These are phyloP conservation scores for Neolentinus lepideus DNA, from an alignment of 1,284 basidiomycete species.

Conservation along the genomic window DNA sequence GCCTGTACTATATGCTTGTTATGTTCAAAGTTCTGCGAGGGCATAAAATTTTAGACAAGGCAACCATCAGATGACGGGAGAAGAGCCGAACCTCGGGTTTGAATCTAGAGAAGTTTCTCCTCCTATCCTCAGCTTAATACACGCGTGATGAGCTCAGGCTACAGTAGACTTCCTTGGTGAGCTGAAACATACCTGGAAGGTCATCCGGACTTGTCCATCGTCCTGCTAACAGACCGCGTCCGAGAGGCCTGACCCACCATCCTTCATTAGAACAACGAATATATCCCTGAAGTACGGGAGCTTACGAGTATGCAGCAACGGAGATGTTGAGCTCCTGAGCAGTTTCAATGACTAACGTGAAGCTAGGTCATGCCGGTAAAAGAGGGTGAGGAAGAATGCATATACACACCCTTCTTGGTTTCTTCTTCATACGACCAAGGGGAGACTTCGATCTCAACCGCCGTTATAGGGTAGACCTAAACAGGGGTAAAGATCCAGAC, in stretches of 20 bases:
- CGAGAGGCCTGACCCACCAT: conserved; percentile 34
- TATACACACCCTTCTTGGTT: conserved; percentile 27
- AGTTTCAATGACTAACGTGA: conserved; percentile 24
- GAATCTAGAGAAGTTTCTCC: conserved; percentile 27
- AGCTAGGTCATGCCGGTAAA: too few species aligned
- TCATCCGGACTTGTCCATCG: conserved; percentile 38
- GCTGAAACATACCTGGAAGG: conserved; percentile 20
- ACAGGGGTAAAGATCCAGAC: too few species aligned
- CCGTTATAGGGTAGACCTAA: conserved; percentile 37
- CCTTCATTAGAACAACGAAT: not conserved
- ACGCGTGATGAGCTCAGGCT: not conserved
- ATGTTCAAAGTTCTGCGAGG: conserved; percentile 34
- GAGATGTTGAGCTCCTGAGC: conserved; percentile 40
- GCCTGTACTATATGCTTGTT: conserved; percentile 51
- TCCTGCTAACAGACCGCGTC: conserved; percentile 49
- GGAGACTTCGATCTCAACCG: conserved; percentile 48
- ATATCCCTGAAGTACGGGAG: conserved; percentile 11
- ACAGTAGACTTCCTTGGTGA: not conserved
- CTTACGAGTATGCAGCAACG: conserved; percentile 45
- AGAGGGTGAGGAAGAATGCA: not conserved
- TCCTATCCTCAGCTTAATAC: conserved; percentile 20
- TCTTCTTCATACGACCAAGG: conserved; percentile 42
- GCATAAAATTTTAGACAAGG: not conserved
- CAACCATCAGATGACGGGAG: too few species aligned
- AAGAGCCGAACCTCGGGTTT: conserved; percentile 20